phyloP scores from a whole-genome alignment of 2,329 filamentous ascomycete genomes.

The Aspergillus pseudonomiae region DNA sequence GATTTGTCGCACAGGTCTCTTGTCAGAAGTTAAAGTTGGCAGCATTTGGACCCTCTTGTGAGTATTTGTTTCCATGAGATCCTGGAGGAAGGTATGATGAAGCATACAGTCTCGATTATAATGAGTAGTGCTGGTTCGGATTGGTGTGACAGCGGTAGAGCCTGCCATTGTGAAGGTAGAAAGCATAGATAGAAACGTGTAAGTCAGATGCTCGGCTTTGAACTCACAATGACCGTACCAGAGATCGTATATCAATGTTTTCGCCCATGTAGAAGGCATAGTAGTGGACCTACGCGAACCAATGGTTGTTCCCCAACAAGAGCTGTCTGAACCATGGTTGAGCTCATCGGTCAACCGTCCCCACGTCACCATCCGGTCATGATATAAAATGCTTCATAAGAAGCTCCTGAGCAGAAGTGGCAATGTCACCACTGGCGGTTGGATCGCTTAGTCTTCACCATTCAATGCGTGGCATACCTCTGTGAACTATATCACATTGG shows the following conservation, averaged over 20 bases:
- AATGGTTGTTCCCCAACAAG: neutral
- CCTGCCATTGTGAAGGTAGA: neutral
- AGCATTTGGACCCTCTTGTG: neutral
- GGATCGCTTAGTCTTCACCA: neutral
- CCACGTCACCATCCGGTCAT: neutral
- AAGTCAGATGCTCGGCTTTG: neutral
- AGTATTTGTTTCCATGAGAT: neutral
- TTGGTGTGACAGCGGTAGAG: neutral
- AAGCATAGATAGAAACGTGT: neutral
- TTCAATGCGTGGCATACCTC: neutral
- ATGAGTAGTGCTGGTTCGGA: neutral
- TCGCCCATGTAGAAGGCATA: neutral
- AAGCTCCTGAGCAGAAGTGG: neutral
- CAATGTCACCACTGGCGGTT: neutral
- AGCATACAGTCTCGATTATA: neutral
- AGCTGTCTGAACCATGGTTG: neutral
- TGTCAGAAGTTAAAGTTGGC: neutral
- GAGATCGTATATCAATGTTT: neutral
- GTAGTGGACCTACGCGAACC: neutral
- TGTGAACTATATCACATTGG: neutral
- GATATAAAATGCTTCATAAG: neutral
- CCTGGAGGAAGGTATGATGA: neutral
- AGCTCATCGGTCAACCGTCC: neutral
- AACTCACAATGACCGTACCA: neutral
- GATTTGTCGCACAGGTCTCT: neutral